phyloP scores from a whole-genome alignment of 2,329 filamentous ascomycete genomes.

The Fulvia fulva region DNA sequence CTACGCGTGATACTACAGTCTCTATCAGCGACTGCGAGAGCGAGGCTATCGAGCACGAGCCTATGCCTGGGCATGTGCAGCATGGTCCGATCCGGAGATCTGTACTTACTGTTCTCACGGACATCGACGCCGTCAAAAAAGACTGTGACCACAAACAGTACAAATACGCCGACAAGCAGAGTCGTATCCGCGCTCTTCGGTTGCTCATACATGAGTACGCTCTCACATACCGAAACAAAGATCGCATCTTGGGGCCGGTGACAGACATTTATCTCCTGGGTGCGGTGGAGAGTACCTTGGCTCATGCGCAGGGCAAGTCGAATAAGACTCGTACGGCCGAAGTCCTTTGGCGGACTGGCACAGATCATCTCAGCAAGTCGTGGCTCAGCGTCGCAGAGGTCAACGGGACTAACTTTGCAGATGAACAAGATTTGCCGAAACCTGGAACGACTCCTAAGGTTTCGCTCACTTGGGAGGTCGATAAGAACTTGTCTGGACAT shows the following conservation, averaged over 20 bases:
- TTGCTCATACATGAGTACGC: not conserved
- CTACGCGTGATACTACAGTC: not conserved
- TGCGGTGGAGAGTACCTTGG: not conserved
- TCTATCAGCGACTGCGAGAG: not conserved
- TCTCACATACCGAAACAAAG: not conserved
- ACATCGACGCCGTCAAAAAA: not conserved
- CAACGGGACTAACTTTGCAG: not conserved
- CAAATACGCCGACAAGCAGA: not conserved
- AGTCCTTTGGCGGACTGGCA: not conserved
- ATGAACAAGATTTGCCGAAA: not conserved
- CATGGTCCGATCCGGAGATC: not conserved
- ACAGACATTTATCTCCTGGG: not conserved
- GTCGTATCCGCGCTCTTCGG: not conserved
- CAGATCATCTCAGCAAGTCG: not conserved
- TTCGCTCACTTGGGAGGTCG: not conserved
- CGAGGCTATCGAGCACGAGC: not conserved
- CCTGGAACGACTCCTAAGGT: not conserved
- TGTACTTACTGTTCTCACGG: not conserved
- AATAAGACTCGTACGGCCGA: not conserved
- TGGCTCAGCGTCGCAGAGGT: not conserved
- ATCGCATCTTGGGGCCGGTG: not conserved
- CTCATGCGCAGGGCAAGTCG: not conserved
- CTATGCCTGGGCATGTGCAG: not conserved
- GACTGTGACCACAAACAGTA: not conserved
- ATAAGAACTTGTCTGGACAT: not conserved